phyloP scores from a whole-genome alignment of 148 eudicot genomes.

The Fagopyrum homotropicum region DNA sequence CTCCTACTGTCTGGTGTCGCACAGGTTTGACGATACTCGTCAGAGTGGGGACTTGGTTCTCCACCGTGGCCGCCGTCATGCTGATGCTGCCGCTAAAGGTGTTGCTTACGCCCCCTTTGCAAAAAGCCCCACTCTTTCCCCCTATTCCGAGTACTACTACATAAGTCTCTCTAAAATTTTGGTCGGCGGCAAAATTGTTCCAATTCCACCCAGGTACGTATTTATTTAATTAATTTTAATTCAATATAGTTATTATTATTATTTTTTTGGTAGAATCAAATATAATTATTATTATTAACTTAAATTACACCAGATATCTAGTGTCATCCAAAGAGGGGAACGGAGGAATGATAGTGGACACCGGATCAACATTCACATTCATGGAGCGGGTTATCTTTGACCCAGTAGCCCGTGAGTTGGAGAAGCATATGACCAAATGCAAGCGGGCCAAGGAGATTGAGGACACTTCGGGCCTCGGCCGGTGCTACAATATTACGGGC shows the following conservation, averaged over 20 bases:
- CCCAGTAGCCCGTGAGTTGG: slow-evolving; percentile 45
- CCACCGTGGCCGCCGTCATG: slow-evolving; percentile 10
- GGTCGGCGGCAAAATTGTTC: slow-evolving; percentile 49
- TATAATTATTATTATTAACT: not conserved
- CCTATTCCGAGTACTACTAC: slow-evolving; percentile 54
- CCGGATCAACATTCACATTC: slow-evolving; percentile 66
- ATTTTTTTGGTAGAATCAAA: too few species aligned
- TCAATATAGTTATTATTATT: too few species aligned
- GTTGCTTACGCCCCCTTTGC: slow-evolving; percentile 45
- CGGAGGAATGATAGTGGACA: slow-evolving; percentile 68
- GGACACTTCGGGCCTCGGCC: slow-evolving; percentile 35
- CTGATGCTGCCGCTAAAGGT: slow-evolving; percentile 1
- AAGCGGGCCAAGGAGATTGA: slow-evolving; percentile 44
- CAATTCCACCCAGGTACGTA: slow-evolving; percentile 28
- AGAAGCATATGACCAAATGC: slow-evolving; percentile 37
- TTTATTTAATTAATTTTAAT: too few species aligned
- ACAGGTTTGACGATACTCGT: slow-evolving; percentile 45
- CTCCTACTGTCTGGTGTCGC: slow-evolving; percentile 63
- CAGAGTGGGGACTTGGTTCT: slow-evolving; percentile 41
- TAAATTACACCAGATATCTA: slow-evolving; percentile 14
- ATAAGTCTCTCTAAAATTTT: slow-evolving; percentile 42
- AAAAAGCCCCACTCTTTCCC: slow-evolving; percentile 26
- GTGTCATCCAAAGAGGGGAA: slow-evolving; percentile 34
- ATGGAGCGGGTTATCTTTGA: slow-evolving; percentile 40
- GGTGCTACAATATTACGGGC: slow-evolving; percentile 36